phyloP scores from a whole-genome alignment of 257 asterid genomes.

The Solanum sejunctum region DNA sequence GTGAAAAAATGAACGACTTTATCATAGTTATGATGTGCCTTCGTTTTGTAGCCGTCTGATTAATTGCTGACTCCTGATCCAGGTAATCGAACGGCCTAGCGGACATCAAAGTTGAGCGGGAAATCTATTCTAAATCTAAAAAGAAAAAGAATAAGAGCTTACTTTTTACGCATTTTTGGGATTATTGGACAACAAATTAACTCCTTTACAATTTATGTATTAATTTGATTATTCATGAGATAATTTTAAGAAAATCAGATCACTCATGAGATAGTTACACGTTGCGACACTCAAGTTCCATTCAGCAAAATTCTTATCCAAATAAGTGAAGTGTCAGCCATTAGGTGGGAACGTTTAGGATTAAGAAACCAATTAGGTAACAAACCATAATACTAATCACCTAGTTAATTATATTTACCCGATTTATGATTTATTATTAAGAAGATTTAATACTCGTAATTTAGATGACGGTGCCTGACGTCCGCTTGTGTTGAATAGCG shows the following conservation, averaged over 20 bases:
- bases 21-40: not conserved
- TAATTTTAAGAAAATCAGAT: not conserved
- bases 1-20: not conserved
- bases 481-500: not conserved
- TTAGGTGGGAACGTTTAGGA: not conserved
- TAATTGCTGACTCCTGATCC: not conserved
- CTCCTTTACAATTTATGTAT: not conserved
- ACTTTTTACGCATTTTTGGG: not conserved
- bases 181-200: not conserved
- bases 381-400: not conserved
- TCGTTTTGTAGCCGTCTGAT: not conserved
- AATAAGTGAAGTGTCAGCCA: not conserved
- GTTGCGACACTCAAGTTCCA: not conserved
- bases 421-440: not conserved
- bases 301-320: not conserved
- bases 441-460: not conserved
- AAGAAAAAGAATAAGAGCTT: not conserved
- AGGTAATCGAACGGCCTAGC: not conserved
- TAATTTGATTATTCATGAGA: not conserved
- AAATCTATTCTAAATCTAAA: not conserved
- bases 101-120: not conserved
- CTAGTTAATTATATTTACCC: not conserved
- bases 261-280: not conserved
- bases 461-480: not conserved
- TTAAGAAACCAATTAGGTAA: not conserved